Evolutionary conservation across 2,329 filamentous ascomycete genomes (phyloP).

Genomic region (Diplocarpon rosae): DNA sequence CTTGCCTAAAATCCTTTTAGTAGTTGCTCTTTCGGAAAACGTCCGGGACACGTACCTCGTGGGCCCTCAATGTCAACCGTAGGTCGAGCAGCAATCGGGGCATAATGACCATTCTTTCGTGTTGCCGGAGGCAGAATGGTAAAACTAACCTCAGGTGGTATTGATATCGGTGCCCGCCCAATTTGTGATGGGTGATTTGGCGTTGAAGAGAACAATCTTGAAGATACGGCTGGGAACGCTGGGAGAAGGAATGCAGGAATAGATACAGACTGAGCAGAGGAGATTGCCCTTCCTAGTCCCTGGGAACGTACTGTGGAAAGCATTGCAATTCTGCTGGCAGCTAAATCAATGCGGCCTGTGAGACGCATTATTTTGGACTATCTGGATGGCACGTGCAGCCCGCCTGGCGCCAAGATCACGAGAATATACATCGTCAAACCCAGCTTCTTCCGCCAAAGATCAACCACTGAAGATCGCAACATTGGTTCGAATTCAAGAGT

Average conservation of each 20-base stretch:
- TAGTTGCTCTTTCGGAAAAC: background rate
- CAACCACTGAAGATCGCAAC: too few species aligned
- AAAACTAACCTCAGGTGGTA: constrained; percentile 77
- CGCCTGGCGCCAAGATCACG: background rate
- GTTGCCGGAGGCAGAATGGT: constrained; percentile 48
- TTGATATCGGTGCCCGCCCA: constrained; percentile 65
- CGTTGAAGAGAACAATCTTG: constrained; percentile 61
- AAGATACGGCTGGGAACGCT: constrained; percentile 44
- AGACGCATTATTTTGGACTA: constrained; percentile 2
- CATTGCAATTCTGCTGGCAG: constrained; percentile 36
- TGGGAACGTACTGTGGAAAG: constrained; percentile 52
- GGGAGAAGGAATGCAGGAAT: constrained; percentile 65
- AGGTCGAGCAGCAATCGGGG: constrained; percentile 47
- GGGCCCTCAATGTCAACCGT: constrained; percentile 72
- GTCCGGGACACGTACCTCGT: constrained; percentile 43
- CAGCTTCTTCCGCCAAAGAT: too few species aligned
- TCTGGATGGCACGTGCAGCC: background rate
- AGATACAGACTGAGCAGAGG: constrained; percentile 37
- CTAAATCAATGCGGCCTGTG: background rate
- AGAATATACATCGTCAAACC: background rate
- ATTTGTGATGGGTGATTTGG: constrained; percentile 65
- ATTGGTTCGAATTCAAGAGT: too few species aligned
- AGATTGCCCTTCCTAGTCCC: constrained; percentile 45
- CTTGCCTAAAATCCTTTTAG: constrained; percentile 41
- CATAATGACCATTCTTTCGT: constrained; percentile 11